A percentile compares a stretch with the other conserved stretches of the same genome.
Conservation (phyloP, 2,329 filamentous ascomycete species). For the Fusarium subtropicale region DNA sequence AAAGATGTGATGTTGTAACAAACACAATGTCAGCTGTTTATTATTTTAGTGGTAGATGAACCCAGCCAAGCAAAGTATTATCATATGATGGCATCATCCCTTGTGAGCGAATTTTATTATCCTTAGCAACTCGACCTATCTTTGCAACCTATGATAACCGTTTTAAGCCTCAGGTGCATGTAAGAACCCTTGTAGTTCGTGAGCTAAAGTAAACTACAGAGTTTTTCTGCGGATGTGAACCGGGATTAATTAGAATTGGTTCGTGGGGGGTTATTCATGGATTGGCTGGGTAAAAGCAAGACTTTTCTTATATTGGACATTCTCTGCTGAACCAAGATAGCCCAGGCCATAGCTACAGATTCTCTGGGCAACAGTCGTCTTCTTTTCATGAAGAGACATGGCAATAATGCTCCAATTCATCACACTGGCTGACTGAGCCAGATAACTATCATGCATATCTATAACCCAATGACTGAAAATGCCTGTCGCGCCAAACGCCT, state of each 20-base stretch:
- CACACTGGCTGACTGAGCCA: background rate
- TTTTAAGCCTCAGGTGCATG: constrained; percentile 37
- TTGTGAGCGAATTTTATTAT: constrained; percentile 35
- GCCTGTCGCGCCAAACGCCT: constrained; percentile 40
- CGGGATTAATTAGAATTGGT: constrained; percentile 19
- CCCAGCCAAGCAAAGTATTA: constrained; percentile 8
- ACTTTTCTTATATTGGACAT: background rate
- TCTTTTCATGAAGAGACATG: background rate
- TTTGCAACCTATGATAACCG: constrained; percentile 19
- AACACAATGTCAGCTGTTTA: background rate
- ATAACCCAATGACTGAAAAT: constrained; percentile 20
- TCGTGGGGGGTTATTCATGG: constrained; percentile 6
- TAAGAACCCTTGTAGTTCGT: constrained; percentile 21
- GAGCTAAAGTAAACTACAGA: constrained; percentile 26
- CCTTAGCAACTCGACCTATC: background rate
- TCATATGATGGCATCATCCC: constrained; percentile 30
- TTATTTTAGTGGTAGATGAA: background rate
- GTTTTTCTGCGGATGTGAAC: constrained; percentile 10
- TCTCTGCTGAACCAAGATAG: background rate
- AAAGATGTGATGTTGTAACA: constrained; percentile 9
- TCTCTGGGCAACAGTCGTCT: too few relatives aligned
- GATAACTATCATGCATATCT: constrained; percentile 24
- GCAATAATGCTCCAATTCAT: background rate
- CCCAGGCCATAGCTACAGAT: background rate
- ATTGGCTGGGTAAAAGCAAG: background rate